Base-by-base conservation (phyloP, 2,329 filamentous ascomycete genomes). In the Alternaria arborescens region DNA sequence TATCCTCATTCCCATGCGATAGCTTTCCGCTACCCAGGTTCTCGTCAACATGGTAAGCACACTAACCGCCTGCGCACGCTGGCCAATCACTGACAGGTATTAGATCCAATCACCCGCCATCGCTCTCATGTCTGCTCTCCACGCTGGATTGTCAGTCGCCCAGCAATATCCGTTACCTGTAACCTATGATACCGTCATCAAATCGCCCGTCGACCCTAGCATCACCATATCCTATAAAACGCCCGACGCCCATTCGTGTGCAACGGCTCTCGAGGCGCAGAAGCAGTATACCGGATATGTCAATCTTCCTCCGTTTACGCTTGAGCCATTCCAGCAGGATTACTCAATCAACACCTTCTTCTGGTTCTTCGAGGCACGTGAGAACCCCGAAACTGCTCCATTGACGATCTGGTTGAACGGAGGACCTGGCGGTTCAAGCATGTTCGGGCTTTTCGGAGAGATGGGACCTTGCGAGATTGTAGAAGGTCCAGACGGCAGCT, bases 201-300 rank as follows among this genome's bases (percentile, higher is more conserved):
- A 77, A 26, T 91, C 89, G 18, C 87, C 89, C 3, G 80, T 90
- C 67, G 83, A 91, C 74, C 79, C 81, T 28, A 84, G 85, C 66
- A 86, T 92, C 71, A 88, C 86, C 60, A 86, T 92, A 72, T 85
- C 86, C 56, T 93, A 90, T 82, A 91, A 89, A 71, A 80, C 83
- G 36, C 86, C 86, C 3, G 83, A 86, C 5, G 75, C 81, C 8
- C 87, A 86, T 46, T 88, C 85, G 12, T 92, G 90, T 76, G 84
- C 81, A 47, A 91, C 90, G 1, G 86, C 85, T 8, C 91, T 90
- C 69, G 73, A 82, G 44, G 82, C 81, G 1, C 90, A 92, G 76
- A 85, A 88, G 74, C 90, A 92, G 74, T 91, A 89, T 36, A 32
- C 58, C 71, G 90, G 90, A 70, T 91, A 90, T 84, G 86, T 92